Conservation (phyloP, 805 yeast genomes). For the Cyberlindnera xishuangbannaensis region DNA sequence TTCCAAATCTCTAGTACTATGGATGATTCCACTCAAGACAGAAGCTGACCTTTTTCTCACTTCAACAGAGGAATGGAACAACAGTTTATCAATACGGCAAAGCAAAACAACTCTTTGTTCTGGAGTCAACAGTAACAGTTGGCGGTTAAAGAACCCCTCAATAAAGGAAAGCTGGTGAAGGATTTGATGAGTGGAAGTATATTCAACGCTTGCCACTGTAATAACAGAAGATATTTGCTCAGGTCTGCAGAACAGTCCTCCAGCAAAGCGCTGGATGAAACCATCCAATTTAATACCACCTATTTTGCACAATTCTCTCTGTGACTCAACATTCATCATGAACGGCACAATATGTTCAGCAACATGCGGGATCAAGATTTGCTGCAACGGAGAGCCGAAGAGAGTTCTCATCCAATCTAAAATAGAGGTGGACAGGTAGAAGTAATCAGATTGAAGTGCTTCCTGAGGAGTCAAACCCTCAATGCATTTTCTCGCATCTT, state of each 20-base stretch:
- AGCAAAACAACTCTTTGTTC: conserved; percentile 47
- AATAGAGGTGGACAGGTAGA: conserved; percentile 59
- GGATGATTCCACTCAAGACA: conserved; percentile 76
- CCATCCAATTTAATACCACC: conserved; percentile 52
- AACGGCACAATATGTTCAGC: conserved; percentile 58
- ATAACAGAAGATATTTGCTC: conserved; percentile 38
- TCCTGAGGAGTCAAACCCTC: conserved; percentile 45
- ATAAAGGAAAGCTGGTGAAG: conserved; percentile 61
- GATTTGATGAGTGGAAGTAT: conserved; percentile 55
- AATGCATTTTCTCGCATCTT: conserved; percentile 30
- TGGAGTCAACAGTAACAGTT: conserved; percentile 47
- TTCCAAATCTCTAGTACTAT: conserved; percentile 35
- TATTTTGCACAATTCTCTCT: conserved; percentile 77
- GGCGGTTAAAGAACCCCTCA: conserved; percentile 66
- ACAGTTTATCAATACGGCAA: conserved; percentile 42
- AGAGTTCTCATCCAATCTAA: conserved; percentile 52
- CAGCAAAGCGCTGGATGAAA: conserved; percentile 40
- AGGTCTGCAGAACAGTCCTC: conserved; percentile 37
- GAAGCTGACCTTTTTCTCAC: conserved; percentile 69
- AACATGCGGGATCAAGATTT: conserved; percentile 47
- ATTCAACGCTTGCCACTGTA: conserved; percentile 31
- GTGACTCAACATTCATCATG: conserved; percentile 52
- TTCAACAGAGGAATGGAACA: conserved; percentile 62
- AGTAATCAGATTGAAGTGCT: conserved; percentile 52
- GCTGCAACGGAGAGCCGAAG: conserved; percentile 47